Percentiles rank a stretch among this genome's conserved stretches.
Evolutionary conservation across 176 grass and related monocot genomes (phyloP).

Genomic region (Bothriochloa decipiens): DNA sequence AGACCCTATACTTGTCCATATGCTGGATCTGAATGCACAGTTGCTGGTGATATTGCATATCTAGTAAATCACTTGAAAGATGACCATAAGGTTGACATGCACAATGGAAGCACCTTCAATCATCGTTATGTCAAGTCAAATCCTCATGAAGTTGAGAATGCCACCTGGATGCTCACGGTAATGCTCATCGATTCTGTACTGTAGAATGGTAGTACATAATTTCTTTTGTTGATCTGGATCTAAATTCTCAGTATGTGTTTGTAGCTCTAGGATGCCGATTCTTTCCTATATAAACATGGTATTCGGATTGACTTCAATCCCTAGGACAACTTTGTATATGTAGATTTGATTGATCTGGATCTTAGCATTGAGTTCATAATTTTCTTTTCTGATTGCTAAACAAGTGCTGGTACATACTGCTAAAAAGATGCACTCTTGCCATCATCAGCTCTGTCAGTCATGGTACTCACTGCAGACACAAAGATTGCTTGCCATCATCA

Average conservation of each 20-base stretch:
- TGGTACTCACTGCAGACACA: not conserved
- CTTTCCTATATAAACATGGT: not conserved
- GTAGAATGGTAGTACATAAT: not conserved
- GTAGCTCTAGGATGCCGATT: not conserved
- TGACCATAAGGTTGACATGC: constrained; percentile 99
- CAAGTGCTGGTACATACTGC: not conserved
- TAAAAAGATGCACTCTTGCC: not conserved
- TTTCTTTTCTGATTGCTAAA: not conserved
- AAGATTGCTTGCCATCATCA: constrained; percentile 22
- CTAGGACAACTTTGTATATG: not conserved
- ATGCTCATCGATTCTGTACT: not conserved
- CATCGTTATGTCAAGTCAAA: constrained; percentile 95
- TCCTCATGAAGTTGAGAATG: constrained; percentile 94
- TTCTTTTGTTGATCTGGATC: not conserved
- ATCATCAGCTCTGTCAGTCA: constrained; percentile 8
- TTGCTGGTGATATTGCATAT: constrained; percentile 76
- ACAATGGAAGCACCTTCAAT: constrained; percentile 89
- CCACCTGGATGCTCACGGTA: constrained; percentile 99
- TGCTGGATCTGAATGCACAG: constrained; percentile 90
- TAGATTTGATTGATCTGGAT: not conserved
- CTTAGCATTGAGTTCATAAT: not conserved
- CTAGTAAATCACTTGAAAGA: constrained; percentile 89
- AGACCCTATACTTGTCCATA: constrained; percentile 90
- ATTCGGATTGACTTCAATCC: not conserved
- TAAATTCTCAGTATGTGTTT: not conserved